Base-by-base conservation (phyloP, 108 stramenopile genomes). In the Pseudonitzschia delicatissima region DNA sequence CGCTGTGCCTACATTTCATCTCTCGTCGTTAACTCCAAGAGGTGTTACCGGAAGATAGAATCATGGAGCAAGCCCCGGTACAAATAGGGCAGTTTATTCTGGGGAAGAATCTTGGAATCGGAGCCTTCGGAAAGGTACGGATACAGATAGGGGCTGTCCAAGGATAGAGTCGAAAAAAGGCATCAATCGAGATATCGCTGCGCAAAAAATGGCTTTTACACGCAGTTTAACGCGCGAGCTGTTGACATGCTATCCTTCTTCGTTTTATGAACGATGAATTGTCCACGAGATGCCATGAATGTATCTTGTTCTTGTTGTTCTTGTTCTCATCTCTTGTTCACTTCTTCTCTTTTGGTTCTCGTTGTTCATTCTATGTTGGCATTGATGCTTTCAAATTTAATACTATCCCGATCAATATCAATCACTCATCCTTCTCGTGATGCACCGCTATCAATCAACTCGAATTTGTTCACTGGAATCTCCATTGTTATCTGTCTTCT, bases 31-130 rank as follows among this genome's bases (percentile, higher is more conserved):
- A n/a, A 23, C 47, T 48, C 47, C 47, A 23, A 48, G 2, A 55
- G 31, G 6, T 55, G 23, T 55, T 33, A 0, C 0, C 12, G n/a
- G n/a, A 55, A 55, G 28, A 27, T 21, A 45, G 17, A 58, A 77
- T 42, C 45, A 92, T 92, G 91, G 91, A 92, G 62, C 88, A 93
- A 67, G 80, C 87, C 48, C 94, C 91, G 25, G 91, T 99, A 25
- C 87, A 91, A 47, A 96, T 99, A 20, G 99, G 98, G 34, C 95
- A 95, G 61, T 99, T 98, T 79, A 87, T 96, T 12, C 83, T 99
- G 61, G 96, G 96, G 49, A 99, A 98, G 77, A 99, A 98, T 74
- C 84, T 99, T 36, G 99, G 99, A 7, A 98, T 99, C 53, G 99
- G 99, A 31, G 98, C 99, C 25, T 99, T 99, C 67, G 99, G 99